Evolutionary conservation across 2,329 filamentous ascomycete genomes (phyloP), one percentile per base, ranked within the genome.

Genomic region (Fusarium torreyae): DNA sequence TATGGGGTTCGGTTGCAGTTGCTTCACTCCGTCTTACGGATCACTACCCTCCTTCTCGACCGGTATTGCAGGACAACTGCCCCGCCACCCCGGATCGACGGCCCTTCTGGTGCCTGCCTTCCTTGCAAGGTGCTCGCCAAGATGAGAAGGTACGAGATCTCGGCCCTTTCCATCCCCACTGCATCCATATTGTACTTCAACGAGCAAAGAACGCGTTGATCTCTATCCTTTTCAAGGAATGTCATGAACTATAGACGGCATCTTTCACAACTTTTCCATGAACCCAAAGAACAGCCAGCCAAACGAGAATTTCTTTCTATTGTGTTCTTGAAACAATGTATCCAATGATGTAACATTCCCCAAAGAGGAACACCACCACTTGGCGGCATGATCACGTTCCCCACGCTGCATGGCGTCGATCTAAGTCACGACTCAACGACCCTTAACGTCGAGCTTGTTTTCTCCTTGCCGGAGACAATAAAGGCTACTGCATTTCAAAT

Each of bases 331-430:
- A 39, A 22, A 38, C 22, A 34, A 7, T 18, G 46, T 42, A 17
- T 22, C 50, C 63, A 60, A 63, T 70, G 45, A 67, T 64, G 53
- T 53, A 53, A 59, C 40, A 56, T 39, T 39, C 56, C 31, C 39
- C 39, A 55, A 33, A 38, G 40, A 43, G 46, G n/a, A 44, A 33
- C 33, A 65, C 52, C 17, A 53, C 33, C 28, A 53, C 20, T n/a
- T 31, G 24, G 15, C 15, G n/a, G 34, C 34, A 36, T 17, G 34
- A 17, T 40, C 43, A 34, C 28, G 44, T 57, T 72, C 64, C 63
- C 71, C 63, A 61, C 69, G 62, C 60, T 70, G 45, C 61, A 67
- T 42, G 49, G 58, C 52, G 63, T 69, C 45, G 43, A 70, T 68
- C 66, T 52, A 38, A 44, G 57, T 65, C 53, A 43, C 46, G 43